phyloP scores from a whole-genome alignment of 495 filamentous ascomycete species.

The Podospora australis region DNA sequence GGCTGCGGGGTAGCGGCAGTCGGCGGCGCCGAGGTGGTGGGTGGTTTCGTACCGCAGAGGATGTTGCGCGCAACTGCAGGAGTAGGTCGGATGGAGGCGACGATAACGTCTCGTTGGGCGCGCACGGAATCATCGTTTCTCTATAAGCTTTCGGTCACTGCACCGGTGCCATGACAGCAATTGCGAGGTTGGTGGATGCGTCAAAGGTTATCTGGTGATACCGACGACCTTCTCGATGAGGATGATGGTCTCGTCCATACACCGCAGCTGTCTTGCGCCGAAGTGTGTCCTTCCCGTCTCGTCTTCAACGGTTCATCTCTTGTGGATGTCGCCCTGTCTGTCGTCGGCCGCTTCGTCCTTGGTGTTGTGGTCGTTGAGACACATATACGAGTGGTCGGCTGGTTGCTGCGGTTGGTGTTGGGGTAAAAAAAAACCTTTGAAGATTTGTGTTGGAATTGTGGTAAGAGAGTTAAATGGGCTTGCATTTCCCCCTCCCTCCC shows the following conservation, averaged over 20 bases:
- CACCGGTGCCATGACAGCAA: slow-evolving; percentile 18
- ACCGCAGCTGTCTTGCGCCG: neutral
- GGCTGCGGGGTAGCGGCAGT: slow-evolving; percentile 20
- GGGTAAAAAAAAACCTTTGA: neutral
- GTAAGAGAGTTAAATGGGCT: neutral
- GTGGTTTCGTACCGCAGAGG: too few species aligned
- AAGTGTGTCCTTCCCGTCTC: too few species aligned
- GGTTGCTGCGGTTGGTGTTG: too few species aligned
- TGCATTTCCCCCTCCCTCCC: neutral
- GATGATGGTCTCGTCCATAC: neutral
- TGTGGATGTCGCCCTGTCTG: too few species aligned
- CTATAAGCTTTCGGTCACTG: slow-evolving; percentile 20
- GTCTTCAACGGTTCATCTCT: too few species aligned
- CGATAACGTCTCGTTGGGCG: slow-evolving; percentile 27
- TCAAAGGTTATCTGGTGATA: slow-evolving; percentile 4
- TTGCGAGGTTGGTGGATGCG: slow-evolving; percentile 11
- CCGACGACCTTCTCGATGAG: neutral
- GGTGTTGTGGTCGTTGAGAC: neutral
- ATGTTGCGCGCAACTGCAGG: too few species aligned
- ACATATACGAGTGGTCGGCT: too few species aligned
- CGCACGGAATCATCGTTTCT: slow-evolving; percentile 45
- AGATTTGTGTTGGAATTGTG: neutral
- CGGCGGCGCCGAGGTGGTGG: neutral
- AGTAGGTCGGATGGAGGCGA: slow-evolving; percentile 24
- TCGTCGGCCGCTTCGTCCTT: neutral